phyloP scores from a whole-genome alignment of 176 grass and related monocot species.

The Avena atlantica region DNA sequence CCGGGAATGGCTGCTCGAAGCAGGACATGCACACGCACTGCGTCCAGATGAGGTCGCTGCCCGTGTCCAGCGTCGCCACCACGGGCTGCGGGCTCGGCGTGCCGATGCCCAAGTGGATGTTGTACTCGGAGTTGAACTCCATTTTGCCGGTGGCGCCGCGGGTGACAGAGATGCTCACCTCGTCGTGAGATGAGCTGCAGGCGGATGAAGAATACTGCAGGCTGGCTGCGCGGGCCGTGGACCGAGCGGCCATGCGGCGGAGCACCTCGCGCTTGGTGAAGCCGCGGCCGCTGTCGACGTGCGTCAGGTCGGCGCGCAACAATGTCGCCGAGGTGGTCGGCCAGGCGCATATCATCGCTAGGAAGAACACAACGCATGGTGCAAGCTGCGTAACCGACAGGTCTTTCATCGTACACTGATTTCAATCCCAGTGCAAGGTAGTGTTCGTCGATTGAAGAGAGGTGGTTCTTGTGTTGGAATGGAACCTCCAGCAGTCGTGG shows the following conservation, averaged over 20 bases:
- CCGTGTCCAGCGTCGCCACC: slow-evolving; percentile 50
- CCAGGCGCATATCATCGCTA: background rate
- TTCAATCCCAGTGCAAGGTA: background rate
- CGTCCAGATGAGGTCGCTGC: slow-evolving; percentile 4
- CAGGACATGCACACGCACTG: background rate
- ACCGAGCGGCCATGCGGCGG: slow-evolving; percentile 42
- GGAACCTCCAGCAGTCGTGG: background rate
- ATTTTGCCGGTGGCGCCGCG: background rate
- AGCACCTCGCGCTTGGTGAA: slow-evolving; percentile 60
- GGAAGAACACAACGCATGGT: slow-evolving; percentile 15
- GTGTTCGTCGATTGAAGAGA: background rate
- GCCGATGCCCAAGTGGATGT: slow-evolving; percentile 55
- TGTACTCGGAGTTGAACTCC: slow-evolving; percentile 43
- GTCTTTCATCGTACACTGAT: slow-evolving; percentile 14
- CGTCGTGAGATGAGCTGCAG: background rate
- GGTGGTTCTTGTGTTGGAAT: background rate
- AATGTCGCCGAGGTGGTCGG: background rate
- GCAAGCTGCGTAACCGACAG: slow-evolving; percentile 12
- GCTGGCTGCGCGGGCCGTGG: slow-evolving; percentile 32
- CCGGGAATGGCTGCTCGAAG: slow-evolving; percentile 38
- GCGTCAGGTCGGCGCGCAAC: slow-evolving; percentile 52
- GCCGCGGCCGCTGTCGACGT: slow-evolving; percentile 56
- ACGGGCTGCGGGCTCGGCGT: slow-evolving; percentile 43
- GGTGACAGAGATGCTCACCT: background rate
- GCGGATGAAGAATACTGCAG: background rate